Evolutionary conservation across 305 asterid genomes (phyloP), one percentile per base, ranked within the genome.

Genomic region (Caryopteris hybrid): DNA sequence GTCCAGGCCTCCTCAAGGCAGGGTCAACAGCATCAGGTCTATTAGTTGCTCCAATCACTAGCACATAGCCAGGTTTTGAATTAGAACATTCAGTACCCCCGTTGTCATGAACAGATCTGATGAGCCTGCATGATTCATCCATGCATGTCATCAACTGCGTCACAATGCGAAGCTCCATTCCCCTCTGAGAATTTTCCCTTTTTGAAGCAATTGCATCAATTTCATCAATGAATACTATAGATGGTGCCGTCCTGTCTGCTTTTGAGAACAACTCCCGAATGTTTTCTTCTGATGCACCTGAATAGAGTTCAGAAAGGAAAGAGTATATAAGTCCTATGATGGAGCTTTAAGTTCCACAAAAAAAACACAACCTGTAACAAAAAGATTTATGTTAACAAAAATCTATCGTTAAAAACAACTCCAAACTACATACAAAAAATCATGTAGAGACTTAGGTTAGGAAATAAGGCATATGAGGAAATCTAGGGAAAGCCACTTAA

Each of bases 241-340:
- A 93, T 18, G 97, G 97, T 14, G 92, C 88, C n/a, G 95, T 90
- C 79, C 88, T 78, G 71, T 86, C 64, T 57, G 99, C 99, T 75
- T 93, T 85, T 12, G 87, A 51, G 75, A 93, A 93, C 71, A 93
- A 80, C 57, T 88, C 92, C 27, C 99, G 73, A 36, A 93, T 85
- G 71, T 90, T 93, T 78, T 87, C 95, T 80, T 93, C 99, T 1
- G 99, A 90, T 58, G 95, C 89, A 60, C 99, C 99, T 92, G 79
- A 62, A 79, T 69, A 25, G 53, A 33, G 54, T 59, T 67, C 71
- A 47, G 55, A 75, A 67, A 48, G 27, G 43, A 58, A 27, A 53
- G 6, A 36, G 9, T 25, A 54, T 25, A 54, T 29, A 36, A 64
- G 27, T 16, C 36, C 52, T 38, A 25, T 0, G 27, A 6, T 7